Base-by-base conservation (phyloP, 2,329 filamentous ascomycete genomes). In the Didymosphaeria variabile region DNA sequence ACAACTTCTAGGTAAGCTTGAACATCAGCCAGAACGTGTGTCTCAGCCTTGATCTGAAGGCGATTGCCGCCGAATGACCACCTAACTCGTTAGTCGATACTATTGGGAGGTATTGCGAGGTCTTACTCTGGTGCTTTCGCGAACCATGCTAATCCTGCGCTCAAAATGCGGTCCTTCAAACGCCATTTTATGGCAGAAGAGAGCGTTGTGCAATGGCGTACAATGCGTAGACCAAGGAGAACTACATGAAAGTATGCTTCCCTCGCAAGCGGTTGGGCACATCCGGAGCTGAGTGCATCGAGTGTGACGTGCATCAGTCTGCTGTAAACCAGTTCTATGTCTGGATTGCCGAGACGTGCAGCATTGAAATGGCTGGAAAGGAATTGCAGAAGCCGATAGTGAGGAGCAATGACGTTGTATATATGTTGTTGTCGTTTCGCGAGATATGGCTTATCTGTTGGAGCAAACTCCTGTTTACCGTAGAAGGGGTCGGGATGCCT, bases 61-160 rank as follows among this genome's bases (percentile, higher is more conserved):
- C 92, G 87, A 74, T 97, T 99, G 70, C 94, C 95, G 59, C 95
- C 95, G 78, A 95, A 98, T 0, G 95, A 97, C 94, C 95, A 99
- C 67, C 83, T 84, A 64, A n/a, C 15, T 23, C 49, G 57, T 73
- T 64, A 73, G 64, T n/a, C 50, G 53, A 31, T 49, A 19, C 9
- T 36, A 13, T 29, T 29, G 15, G 19, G 12, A 26, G 8, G 31
- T 4, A 23, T n/a, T 1, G 42, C 4, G 38, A 38, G 17, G 70
- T 36, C 77, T 67, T 78, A 84, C 82, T 89, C 88, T 15, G 94
- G 92, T 6, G 92, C 83, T 67, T 89, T 87, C 42, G 85, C 87
- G 79, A 99, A 99, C 96, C 96, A 99, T 63, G 86, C 88, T 34
- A 99, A 82, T 15, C 88, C 94, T 32, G 93, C 93, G 6, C 93